Evolutionary conservation across 306 rosid genomes (phyloP).

Genomic region (Alnus glutinosa): DNA sequence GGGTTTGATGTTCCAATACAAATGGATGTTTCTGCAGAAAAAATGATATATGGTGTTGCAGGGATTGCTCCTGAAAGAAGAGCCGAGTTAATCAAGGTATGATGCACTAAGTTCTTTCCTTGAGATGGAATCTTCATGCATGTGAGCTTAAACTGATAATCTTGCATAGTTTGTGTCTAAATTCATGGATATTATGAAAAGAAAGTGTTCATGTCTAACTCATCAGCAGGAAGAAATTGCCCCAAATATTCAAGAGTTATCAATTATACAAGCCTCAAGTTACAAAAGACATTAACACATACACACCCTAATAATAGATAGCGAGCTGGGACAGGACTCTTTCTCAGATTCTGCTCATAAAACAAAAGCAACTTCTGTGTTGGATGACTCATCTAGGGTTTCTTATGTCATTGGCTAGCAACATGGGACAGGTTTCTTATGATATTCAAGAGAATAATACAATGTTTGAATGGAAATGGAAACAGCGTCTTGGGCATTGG

Average conservation of each 20-base stretch:
- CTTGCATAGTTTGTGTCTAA: background rate
- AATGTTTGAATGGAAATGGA: background rate
- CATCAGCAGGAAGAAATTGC: background rate
- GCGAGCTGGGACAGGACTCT: background rate
- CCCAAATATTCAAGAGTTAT: background rate
- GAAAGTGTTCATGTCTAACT: background rate
- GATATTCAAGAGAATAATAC: background rate
- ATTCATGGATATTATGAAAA: background rate
- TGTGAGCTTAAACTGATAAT: background rate
- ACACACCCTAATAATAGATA: background rate
- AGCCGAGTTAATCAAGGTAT: slow-evolving; percentile 77
- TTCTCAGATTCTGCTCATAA: background rate
- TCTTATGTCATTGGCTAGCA: background rate
- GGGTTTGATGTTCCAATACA: slow-evolving; percentile 91
- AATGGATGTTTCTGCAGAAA: slow-evolving; percentile 90
- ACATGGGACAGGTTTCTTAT: background rate
- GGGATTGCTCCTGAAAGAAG: slow-evolving; percentile 82
- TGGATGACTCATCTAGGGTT: background rate
- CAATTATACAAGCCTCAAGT: background rate
- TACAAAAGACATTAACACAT: background rate
- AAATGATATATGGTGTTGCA: slow-evolving; percentile 71
- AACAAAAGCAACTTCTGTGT: background rate
- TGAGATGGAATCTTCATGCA: background rate
- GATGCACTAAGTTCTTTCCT: slow-evolving; percentile 7
- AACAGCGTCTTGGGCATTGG: background rate